Evolutionary conservation across 305 asterid species (phyloP).

Genomic region (Nicotiana rustica): DNA sequence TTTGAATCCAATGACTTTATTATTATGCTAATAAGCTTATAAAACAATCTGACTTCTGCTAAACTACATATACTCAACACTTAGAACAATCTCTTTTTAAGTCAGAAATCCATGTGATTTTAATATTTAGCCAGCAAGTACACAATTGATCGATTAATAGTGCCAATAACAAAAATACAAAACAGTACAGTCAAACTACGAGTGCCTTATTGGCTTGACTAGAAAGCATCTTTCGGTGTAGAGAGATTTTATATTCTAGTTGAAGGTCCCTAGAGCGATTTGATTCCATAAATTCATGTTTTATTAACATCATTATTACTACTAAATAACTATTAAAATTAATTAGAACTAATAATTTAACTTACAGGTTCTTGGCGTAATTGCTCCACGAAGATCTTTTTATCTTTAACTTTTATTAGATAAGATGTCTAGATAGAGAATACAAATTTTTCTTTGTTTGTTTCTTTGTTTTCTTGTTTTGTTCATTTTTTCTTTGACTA

Average conservation of each 20-base stretch:
- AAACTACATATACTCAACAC: conserved; percentile 2
- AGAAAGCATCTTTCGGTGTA: conserved; percentile 37
- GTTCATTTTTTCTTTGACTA: not conserved
- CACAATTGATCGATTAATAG: conserved; percentile 21
- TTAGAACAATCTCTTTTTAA: conserved; percentile 26
- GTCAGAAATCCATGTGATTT: conserved; percentile 33
- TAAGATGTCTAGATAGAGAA: not conserved
- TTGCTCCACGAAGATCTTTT: not conserved
- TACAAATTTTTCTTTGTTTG: not conserved
- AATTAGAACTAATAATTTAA: not conserved
- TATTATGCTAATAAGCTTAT: not conserved
- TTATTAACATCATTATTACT: not conserved
- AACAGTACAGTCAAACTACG: conserved; percentile 29
- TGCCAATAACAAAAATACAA: conserved; percentile 36
- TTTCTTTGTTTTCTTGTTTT: not conserved
- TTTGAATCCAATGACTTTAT: conserved; percentile 15
- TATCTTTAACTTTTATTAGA: not conserved
- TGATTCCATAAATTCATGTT: conserved; percentile 22
- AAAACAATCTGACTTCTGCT: not conserved
- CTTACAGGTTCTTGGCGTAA: too few species aligned
- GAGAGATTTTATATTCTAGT: conserved; percentile 11
- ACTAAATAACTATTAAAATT: not conserved
- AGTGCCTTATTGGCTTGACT: conserved; percentile 40
- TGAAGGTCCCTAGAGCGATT: not conserved
- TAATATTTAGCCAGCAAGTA: conserved; percentile 41